Conservation (phyloP, 1,284 basidiomycete species). For the Cryptococcus sp. region DNA sequence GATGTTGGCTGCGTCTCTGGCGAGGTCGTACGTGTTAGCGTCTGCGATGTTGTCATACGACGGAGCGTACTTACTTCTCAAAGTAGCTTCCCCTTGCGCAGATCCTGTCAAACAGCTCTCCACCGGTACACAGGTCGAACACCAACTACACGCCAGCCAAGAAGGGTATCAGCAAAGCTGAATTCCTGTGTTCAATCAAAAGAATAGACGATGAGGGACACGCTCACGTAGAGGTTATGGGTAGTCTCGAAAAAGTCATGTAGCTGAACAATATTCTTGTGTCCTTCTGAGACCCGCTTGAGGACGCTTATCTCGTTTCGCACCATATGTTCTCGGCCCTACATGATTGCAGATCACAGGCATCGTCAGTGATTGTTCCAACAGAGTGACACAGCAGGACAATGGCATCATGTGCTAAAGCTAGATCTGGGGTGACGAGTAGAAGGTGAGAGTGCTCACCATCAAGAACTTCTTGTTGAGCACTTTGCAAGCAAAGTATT, state of each 20-base stretch:
- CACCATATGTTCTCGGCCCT: conserved; percentile 86
- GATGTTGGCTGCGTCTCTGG: conserved; percentile 84
- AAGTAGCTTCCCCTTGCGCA: conserved; percentile 97
- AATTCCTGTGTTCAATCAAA: background rate
- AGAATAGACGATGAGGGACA: background rate
- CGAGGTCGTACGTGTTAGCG: background rate
- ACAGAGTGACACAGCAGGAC: background rate
- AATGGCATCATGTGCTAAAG: background rate
- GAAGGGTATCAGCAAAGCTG: conserved; percentile 28
- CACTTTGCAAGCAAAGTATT: conserved; percentile 59
- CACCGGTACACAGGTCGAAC: conserved; percentile 96
- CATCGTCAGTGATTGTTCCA: background rate
- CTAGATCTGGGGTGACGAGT: no score
- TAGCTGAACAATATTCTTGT: conserved; percentile 83
- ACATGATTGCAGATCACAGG: background rate
- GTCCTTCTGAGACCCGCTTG: conserved; percentile 89
- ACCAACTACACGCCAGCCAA: conserved; percentile 60
- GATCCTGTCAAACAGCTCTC: conserved; percentile 97
- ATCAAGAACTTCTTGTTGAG: conserved; percentile 93
- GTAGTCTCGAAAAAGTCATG: conserved; percentile 98
- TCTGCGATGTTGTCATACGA: background rate
- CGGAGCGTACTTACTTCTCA: conserved; percentile 70
- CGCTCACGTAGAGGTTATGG: conserved; percentile 76
- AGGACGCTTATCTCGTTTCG: conserved; percentile 96
- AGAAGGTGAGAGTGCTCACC: conserved; percentile 40